Percentiles rank a stretch among this genome's conserved stretches.
phyloP scores from a whole-genome alignment of 495 filamentous ascomycete genomes.

The Penicillium argentinense region DNA sequence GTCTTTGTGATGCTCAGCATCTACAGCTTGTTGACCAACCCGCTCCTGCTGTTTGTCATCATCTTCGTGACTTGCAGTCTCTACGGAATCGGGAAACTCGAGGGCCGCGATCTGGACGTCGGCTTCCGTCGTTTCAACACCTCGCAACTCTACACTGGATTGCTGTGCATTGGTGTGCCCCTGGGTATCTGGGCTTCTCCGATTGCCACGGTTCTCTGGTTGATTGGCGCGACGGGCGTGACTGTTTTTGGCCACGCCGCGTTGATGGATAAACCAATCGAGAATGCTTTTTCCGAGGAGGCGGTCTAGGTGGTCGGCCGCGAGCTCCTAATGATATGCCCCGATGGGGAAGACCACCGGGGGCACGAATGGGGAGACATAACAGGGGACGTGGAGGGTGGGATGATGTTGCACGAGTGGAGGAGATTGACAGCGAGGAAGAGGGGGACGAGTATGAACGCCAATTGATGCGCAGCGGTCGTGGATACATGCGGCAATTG shows the following conservation, averaged over 20 bases:
- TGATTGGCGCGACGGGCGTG: slow-evolving; percentile 90
- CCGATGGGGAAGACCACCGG: slow-evolving; percentile 98
- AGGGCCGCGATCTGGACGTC: slow-evolving; percentile 82
- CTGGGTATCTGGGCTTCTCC: slow-evolving; percentile 81
- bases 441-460: slow-evolving; percentile 61
- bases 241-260: slow-evolving; percentile 91
- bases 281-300: slow-evolving; percentile 99
- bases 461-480: slow-evolving; percentile 42
- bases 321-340: slow-evolving; percentile 95
- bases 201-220: slow-evolving; percentile 80
- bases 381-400: slow-evolving; percentile 57
- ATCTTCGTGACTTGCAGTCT: slow-evolving; percentile 79
- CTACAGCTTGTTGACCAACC: slow-evolving; percentile 89
- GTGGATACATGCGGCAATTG: slow-evolving; percentile 26
- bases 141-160: slow-evolving; percentile 91
- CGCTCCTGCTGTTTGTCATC: slow-evolving; percentile 83
- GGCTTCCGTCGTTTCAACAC: slow-evolving; percentile 78
- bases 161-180: slow-evolving; percentile 78
- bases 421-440: slow-evolving; percentile 68
- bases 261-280: slow-evolving; percentile 97
- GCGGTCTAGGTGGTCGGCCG: slow-evolving; percentile 99
- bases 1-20: slow-evolving; percentile 93
- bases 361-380: slow-evolving; percentile 66
- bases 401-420: slow-evolving; percentile 55
- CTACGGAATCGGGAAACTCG: slow-evolving; percentile 85